Evolutionary conservation across 352 stramenopile species (phyloP), one percentile per base, ranked within the genome.

Genomic region (Phytopythium cucurbitacearum): DNA sequence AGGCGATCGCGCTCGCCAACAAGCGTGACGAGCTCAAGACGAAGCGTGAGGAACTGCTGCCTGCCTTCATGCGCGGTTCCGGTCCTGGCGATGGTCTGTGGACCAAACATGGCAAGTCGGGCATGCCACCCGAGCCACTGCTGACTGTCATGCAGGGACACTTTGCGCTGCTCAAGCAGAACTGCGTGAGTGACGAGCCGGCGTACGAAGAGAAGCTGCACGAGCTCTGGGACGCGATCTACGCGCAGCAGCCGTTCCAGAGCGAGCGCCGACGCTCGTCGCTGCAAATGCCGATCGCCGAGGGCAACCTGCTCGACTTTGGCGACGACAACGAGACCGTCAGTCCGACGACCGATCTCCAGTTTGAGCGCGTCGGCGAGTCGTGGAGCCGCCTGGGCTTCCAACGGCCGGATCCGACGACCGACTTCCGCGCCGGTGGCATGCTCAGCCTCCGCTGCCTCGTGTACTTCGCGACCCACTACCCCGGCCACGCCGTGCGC

Each of bases 311-410:
- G 21, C 42, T 73, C 34, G 62, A 65, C 33, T 53, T 70, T 3
- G 51, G 51, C 13, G 50, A 70, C 34, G 40, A 52, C 8, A 50
- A 48, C 12, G 43, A 70, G 16, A 57, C 49, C 42, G 53, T 7
- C 16, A 34, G 11, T 10, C 8, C 41, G 16, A 38, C 53, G 7
- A 33, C 56, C 11, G 64, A 65, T 4, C 42, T 71, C 37, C 57
- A 73, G 48, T 94, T 87, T 59, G 84, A 94, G 51, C 75, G 77
- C 1, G 67, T 85, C 35, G 84, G 84, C 33, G 73, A 89, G 48
- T 75, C 80, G 0, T 94, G 84, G 84, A 92, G 81, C 48, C 80
- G 78, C 16, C 62, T 94, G 44, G 84, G 84, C 5, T 94, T 94
- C 50, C 84, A 94, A 48, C 79, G 84, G 33, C 81, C 84, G 5